phyloP scores from a whole-genome alignment of 2,329 filamentous ascomycete genomes.

The Cryoendolithus antarcticus region DNA sequence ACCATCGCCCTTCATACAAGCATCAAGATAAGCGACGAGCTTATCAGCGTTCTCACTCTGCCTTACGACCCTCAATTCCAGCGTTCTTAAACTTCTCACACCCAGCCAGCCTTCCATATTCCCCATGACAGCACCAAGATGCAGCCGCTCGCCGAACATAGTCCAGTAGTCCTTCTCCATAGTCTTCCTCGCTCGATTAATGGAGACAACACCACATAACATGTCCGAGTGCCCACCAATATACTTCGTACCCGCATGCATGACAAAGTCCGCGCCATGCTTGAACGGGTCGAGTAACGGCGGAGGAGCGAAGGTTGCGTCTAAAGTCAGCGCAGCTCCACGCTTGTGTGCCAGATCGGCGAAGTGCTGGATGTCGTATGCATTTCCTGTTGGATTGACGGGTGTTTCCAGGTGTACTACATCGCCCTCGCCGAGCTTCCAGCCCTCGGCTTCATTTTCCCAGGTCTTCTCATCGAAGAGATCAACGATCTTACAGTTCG shows the following conservation, averaged over 20 bases:
- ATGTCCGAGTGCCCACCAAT: constrained; percentile 91
- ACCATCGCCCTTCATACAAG: constrained; percentile 26
- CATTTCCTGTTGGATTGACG: constrained; percentile 78
- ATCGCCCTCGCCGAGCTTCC: constrained; percentile 62
- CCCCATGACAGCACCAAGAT: constrained; percentile 74
- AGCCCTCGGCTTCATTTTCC: constrained; percentile 45
- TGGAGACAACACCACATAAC: constrained; percentile 71
- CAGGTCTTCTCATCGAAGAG: constrained; percentile 37
- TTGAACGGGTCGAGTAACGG: constrained; percentile 75
- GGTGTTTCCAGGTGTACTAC: constrained; percentile 88
- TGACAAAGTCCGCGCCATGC: constrained; percentile 70
- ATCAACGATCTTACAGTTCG: constrained; percentile 58
- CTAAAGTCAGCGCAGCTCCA: constrained; percentile 69
- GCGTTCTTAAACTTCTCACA: constrained; percentile 69
- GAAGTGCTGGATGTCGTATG: constrained; percentile 59
- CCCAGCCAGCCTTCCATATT: constrained; percentile 87
- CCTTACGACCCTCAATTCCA: constrained; percentile 68
- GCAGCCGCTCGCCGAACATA: constrained; percentile 58
- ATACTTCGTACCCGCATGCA: constrained; percentile 95
- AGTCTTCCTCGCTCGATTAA: constrained; percentile 35
- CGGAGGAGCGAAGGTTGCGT: constrained; percentile 87
- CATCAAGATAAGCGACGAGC: constrained; percentile 61
- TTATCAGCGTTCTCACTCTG: constrained; percentile 60
- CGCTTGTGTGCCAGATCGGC: constrained; percentile 57
- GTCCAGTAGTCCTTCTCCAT: constrained; percentile 41